These are phyloP conservation scores for Amanita exitialis DNA, from an alignment of 768 basidiomycete species.

Conservation along the genomic window DNA sequence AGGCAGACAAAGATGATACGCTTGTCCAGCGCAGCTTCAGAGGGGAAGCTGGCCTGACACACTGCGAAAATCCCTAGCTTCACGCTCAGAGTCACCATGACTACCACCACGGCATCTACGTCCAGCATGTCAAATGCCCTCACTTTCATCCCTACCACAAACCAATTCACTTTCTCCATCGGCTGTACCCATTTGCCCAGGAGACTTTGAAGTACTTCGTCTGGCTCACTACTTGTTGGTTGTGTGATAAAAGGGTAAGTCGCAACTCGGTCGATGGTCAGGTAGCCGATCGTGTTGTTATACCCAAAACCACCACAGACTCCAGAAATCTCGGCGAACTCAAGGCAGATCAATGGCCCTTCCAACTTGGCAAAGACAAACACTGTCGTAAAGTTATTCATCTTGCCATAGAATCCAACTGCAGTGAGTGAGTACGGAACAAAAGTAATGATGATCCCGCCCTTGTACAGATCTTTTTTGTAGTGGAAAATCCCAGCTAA, in stretches of 20 bases:
- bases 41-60: neutral
- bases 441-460: neutral
- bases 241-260: conserved; percentile 1
- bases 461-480: neutral
- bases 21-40: neutral
- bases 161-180: neutral
- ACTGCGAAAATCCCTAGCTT: conserved; percentile 3
- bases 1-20: conserved; percentile 1
- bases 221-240: neutral
- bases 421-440: neutral
- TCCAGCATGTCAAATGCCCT: conserved; percentile 1
- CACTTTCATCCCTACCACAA: conserved; percentile 1
- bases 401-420: neutral
- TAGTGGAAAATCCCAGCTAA: neutral
- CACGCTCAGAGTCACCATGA: neutral
- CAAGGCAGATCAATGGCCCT: conserved; percentile 1
- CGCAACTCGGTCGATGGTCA: neutral
- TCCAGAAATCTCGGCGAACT: conserved; percentile 2
- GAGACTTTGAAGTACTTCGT: neutral
- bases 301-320: neutral
- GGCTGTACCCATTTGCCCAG: neutral
- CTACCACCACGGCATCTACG: conserved; percentile 1
- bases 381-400: neutral
- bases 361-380: conserved; percentile 2
- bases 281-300: conserved; percentile 1